Conservation (phyloP, 768 basidiomycete genomes). For the Nidularia sp. region DNA sequence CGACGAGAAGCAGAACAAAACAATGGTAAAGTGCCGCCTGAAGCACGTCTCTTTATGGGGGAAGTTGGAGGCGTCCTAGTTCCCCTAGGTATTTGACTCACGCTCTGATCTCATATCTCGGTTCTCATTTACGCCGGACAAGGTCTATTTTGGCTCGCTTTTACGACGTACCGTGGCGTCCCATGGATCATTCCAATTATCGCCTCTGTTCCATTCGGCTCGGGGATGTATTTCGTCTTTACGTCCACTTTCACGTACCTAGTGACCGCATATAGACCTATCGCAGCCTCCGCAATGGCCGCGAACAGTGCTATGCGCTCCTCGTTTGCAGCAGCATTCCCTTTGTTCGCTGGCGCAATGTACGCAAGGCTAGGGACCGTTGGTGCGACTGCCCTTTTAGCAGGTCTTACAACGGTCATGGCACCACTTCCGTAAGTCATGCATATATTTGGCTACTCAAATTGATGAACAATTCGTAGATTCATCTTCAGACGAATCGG, state of each 20-base stretch:
- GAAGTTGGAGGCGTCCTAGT: constrained; percentile 64
- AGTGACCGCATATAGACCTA: constrained; percentile 63
- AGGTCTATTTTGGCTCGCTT: constrained; percentile 64
- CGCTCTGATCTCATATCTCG: constrained; percentile 5
- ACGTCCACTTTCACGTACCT: constrained; percentile 70
- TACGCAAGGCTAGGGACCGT: constrained; percentile 67
- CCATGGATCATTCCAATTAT: constrained; percentile 70
- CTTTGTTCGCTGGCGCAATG: constrained; percentile 61
- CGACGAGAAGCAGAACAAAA: constrained; percentile 29
- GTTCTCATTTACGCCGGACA: constrained; percentile 12
- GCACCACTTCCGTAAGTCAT: constrained; percentile 55
- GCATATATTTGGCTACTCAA: neutral
- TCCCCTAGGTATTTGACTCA: constrained; percentile 39
- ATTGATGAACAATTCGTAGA: constrained; percentile 3
- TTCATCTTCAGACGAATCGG: constrained; percentile 19
- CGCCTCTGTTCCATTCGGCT: constrained; percentile 61
- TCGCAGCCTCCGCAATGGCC: constrained; percentile 66
- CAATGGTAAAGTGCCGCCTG: constrained; percentile 54
- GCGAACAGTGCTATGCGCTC: constrained; percentile 62
- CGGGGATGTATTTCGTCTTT: constrained; percentile 64
- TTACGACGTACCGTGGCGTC: constrained; percentile 40
- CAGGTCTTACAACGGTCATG: constrained; percentile 57
- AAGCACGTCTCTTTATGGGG: constrained; percentile 62
- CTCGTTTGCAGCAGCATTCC: constrained; percentile 59
- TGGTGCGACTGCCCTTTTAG: constrained; percentile 69